phyloP scores from a whole-genome alignment of 306 rosid species.

The Rosa lucieae region DNA sequence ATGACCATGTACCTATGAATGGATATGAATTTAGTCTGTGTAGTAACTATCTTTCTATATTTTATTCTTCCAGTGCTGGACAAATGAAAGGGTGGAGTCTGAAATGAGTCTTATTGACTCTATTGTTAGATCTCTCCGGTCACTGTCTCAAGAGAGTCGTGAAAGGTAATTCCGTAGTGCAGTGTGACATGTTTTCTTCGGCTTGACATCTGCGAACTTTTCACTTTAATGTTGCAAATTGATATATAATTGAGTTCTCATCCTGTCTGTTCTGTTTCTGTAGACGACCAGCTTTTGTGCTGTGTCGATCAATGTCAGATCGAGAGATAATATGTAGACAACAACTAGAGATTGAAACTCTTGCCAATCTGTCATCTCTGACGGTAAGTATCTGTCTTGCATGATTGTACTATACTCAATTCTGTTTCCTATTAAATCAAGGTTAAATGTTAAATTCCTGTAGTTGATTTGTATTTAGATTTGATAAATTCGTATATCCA shows the following conservation, averaged over 20 bases:
- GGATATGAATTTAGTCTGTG: background rate
- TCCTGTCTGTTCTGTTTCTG: background rate
- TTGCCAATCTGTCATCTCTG: constrained; percentile 75
- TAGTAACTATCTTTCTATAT: constrained; percentile 1
- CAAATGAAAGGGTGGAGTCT: constrained; percentile 63
- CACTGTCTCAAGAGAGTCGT: constrained; percentile 88
- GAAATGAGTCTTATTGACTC: constrained; percentile 76
- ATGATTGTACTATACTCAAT: background rate
- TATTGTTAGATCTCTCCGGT: constrained; percentile 71
- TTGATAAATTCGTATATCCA: background rate
- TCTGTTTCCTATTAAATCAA: background rate
- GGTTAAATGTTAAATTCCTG: background rate
- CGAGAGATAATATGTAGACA: constrained; percentile 33
- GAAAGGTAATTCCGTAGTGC: constrained; percentile 52
- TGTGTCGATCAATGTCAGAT: constrained; percentile 31
- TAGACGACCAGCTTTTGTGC: constrained; percentile 46
- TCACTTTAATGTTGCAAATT: background rate
- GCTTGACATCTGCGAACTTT: background rate
- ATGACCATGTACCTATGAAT: background rate
- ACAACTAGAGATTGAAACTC: constrained; percentile 66
- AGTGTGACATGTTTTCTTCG: background rate
- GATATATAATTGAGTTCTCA: background rate
- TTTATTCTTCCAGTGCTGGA: constrained; percentile 59
- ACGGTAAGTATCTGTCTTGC: constrained; percentile 30
- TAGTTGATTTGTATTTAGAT: background rate